Evolutionary conservation across 225 moss, liverwort and hornwort species (phyloP), one percentile per base, ranked within the genome.

Genomic region (Pseudoscleropodium purum): DNA sequence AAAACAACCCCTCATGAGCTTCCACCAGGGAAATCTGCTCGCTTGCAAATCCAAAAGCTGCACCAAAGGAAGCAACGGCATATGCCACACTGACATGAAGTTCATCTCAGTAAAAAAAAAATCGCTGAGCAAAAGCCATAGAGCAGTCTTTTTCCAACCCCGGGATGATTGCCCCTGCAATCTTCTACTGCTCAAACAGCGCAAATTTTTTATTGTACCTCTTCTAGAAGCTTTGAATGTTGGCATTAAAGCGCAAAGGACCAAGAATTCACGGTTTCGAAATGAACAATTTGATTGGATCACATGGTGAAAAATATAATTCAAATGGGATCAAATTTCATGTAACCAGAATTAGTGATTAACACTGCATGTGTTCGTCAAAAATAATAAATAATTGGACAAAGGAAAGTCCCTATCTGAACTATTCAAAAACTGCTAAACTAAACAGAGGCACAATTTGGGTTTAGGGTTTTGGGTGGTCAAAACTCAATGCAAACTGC

Each of bases 1-100:
- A 89, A 75, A 89, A 45, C 41, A 61, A 63, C 59, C 64, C 72
- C 77, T 92, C 72, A 51, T 92, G 78, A 92, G 88, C 83, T 90
- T 91, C 79, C 78, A 88, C 74, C 43, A 65, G 79, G 79, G 13
- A 33, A 47, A 80, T 62, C 74, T 76, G 52, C 74, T 86, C 75
- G 72, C 47, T 77, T 79, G 60, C 65, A 64, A 68, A 67, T 65
- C 41, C 51, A 82, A 57, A 82, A 82, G 41, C 43, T 86, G 37
- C 74, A 72, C 43, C 66, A 60, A 61, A 89, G 15, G 75, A 75
- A 77, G 89, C 36, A 89, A 82, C 15, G 31, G 27, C 74, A 81
- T 62, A 77, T 33, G 61, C 61, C 84, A 84, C n/a, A 87, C 34
- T 54, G 52, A 39, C 43, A 86, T 43, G 31, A 77, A 67, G 83